Evolutionary conservation across 2,329 filamentous ascomycete genomes (phyloP).

Genomic region (Hypoxylon sp.): DNA sequence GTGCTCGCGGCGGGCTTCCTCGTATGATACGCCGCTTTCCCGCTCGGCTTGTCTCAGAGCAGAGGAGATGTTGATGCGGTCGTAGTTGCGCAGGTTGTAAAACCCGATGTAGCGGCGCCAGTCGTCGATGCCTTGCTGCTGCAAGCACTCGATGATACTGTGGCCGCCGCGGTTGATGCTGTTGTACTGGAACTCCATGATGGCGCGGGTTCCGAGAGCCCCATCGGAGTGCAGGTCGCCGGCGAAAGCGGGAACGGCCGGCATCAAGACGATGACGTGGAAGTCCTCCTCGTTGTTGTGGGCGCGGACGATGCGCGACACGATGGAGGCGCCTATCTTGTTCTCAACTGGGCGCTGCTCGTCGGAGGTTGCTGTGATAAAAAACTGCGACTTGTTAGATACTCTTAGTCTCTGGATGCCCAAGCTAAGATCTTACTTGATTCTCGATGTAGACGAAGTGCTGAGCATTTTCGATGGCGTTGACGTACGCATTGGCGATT

Average conservation of each 20-base stretch:
- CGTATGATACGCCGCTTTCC: conserved; percentile 74
- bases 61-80: conserved; percentile 79
- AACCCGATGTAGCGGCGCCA: conserved; percentile 82
- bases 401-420: no score
- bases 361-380: conserved; percentile 83
- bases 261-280: conserved; percentile 82
- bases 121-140: conserved; percentile 72
- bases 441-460: conserved; percentile 87
- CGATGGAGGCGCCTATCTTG: conserved; percentile 82
- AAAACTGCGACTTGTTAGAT: conserved; percentile 68
- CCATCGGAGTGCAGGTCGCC: conserved; percentile 81
- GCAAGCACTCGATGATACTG: conserved; percentile 80
- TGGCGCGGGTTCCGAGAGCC: conserved; percentile 81
- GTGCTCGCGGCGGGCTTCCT: conserved; percentile 72
- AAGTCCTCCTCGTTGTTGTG: conserved; percentile 74
- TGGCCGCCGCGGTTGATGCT: conserved; percentile 82
- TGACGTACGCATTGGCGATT: conserved; percentile 86
- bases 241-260: conserved; percentile 84
- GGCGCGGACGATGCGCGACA: conserved; percentile 80
- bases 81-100: conserved; percentile 87
- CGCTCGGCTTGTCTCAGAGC: conserved; percentile 72
- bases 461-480: conserved; percentile 74
- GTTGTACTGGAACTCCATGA: conserved; percentile 90
- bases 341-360: conserved; percentile 80
- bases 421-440: conserved; percentile 57